Conservation (phyloP, 2,329 filamentous ascomycete species). For the Aspergillus spinulosporus region DNA sequence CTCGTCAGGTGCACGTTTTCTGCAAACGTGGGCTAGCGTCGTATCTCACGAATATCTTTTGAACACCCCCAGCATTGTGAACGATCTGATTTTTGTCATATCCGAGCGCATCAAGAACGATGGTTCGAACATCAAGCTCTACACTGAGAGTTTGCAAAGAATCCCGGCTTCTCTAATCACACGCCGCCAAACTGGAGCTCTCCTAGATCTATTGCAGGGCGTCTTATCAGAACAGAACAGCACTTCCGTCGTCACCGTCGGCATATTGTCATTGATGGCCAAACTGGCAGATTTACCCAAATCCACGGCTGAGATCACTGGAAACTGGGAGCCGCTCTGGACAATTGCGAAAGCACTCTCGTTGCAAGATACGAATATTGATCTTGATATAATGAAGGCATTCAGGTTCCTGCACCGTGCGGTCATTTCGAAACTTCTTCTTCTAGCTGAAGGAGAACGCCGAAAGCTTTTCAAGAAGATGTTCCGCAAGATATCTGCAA, state of each 20-base stretch:
- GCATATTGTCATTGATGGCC: conserved; percentile 42
- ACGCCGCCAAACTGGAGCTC: conserved; percentile 36
- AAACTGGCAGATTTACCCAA: conserved; percentile 43
- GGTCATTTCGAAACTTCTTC: conserved; percentile 37
- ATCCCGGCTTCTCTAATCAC: conserved; percentile 40
- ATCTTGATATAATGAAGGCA: conserved; percentile 38
- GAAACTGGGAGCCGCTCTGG: conserved; percentile 40
- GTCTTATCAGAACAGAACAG: conserved; percentile 32
- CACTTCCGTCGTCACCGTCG: conserved; percentile 30
- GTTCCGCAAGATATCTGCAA: conserved; percentile 33
- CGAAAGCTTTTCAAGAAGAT: conserved; percentile 37
- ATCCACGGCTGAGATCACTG: conserved; percentile 37
- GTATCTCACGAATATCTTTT: conserved; percentile 44
- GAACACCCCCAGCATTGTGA: conserved; percentile 33
- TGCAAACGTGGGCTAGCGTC: conserved; percentile 41
- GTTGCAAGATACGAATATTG: conserved; percentile 33
- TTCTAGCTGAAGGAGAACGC: conserved; percentile 37
- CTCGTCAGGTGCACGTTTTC: conserved; percentile 31
- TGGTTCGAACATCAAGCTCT: conserved; percentile 28
- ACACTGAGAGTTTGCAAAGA: conserved; percentile 39
- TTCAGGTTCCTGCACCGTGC: conserved; percentile 40
- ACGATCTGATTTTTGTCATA: conserved; percentile 38
- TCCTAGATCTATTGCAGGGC: conserved; percentile 39
- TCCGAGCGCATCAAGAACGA: conserved; percentile 35
- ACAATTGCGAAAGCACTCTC: conserved; percentile 37